A percentile compares a stretch with the other conserved stretches of the same genome.
These are phyloP conservation scores for Naegleria lovaniensis DNA, from an alignment of 208 protist genomes.

Conservation along the genomic window DNA sequence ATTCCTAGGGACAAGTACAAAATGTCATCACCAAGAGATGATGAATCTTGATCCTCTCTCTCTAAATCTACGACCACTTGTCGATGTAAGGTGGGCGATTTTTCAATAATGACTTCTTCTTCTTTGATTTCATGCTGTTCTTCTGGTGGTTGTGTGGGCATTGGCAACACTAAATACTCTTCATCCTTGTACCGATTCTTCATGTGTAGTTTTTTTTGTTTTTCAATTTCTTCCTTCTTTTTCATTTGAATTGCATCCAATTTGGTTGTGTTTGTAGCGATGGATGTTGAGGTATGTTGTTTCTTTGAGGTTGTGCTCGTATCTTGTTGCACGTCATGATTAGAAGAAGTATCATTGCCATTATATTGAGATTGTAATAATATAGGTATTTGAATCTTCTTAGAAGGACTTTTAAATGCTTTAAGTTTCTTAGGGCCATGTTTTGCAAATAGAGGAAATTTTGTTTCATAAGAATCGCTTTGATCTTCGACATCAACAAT, in stretches of 20 bases:
- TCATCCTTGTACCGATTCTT: neutral
- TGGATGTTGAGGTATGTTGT: neutral
- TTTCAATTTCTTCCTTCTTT: neutral
- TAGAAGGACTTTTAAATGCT: neutral
- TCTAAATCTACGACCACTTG: neutral
- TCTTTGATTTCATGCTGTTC: neutral
- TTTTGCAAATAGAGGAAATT: neutral
- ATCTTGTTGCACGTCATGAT: no score
- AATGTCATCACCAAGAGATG: neutral
- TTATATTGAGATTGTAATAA: no score
- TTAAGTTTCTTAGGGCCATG: no score
- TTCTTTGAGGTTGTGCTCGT: no score
- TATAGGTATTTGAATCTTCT: no score
- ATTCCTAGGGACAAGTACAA: neutral
- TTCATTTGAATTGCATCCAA: neutral
- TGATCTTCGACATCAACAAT: neutral
- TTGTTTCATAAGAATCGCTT: neutral
- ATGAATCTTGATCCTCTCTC: neutral
- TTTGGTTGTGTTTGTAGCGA: neutral
- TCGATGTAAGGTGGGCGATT: neutral
- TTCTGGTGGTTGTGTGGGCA: neutral
- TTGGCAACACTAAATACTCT: neutral
- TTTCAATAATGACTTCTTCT: neutral
- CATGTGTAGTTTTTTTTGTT: neutral
- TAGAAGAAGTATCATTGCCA: no score